A percentile compares a stretch with the other conserved stretches of the same genome.
Evolutionary conservation across 192 early-diverging fungal genomes (phyloP).

Genomic region (Radiomyces spectabilis): DNA sequence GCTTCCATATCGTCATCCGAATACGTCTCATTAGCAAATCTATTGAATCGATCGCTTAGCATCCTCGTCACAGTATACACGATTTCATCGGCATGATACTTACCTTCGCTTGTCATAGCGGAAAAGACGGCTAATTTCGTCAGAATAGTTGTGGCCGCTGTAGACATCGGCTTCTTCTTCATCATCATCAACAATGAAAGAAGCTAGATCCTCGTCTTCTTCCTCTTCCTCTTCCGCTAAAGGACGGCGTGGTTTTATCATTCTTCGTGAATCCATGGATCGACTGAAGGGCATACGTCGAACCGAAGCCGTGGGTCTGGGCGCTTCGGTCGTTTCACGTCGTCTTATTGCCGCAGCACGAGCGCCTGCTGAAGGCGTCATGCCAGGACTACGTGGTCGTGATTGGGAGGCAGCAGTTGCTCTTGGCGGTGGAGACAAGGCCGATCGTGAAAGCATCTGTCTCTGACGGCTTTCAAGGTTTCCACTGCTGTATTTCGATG

Average conservation of each 20-base stretch:
- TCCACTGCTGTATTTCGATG: too few relatives aligned
- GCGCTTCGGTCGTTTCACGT: neutral
- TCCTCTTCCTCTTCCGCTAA: slow-evolving; percentile 22
- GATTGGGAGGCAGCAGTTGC: too few relatives aligned
- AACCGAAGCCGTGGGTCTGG: neutral
- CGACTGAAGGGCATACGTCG: slow-evolving; percentile 17
- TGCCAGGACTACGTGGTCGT: too few relatives aligned
- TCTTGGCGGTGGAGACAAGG: too few relatives aligned
- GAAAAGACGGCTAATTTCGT: slow-evolving; percentile 23
- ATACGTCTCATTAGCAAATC: slow-evolving; percentile 21
- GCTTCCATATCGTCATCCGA: slow-evolving; percentile 39
- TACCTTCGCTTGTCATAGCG: slow-evolving; percentile 25
- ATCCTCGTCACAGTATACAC: too few relatives aligned
- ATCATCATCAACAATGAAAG: slow-evolving; percentile 27
- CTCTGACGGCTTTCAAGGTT: too few relatives aligned
- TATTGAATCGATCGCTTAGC: too few relatives aligned
- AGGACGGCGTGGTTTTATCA: neutral
- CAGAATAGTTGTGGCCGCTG: slow-evolving; percentile 7
- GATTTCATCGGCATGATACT: too few relatives aligned
- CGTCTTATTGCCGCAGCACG: neutral
- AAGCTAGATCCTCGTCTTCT: slow-evolving; percentile 20
- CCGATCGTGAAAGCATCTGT: too few relatives aligned
- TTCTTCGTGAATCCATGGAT: neutral
- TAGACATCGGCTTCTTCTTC: slow-evolving; percentile 12
- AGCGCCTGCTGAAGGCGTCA: too few relatives aligned